Base-by-base conservation (phyloP, 176 grass and related monocot species). In the Poa pratensis region DNA sequence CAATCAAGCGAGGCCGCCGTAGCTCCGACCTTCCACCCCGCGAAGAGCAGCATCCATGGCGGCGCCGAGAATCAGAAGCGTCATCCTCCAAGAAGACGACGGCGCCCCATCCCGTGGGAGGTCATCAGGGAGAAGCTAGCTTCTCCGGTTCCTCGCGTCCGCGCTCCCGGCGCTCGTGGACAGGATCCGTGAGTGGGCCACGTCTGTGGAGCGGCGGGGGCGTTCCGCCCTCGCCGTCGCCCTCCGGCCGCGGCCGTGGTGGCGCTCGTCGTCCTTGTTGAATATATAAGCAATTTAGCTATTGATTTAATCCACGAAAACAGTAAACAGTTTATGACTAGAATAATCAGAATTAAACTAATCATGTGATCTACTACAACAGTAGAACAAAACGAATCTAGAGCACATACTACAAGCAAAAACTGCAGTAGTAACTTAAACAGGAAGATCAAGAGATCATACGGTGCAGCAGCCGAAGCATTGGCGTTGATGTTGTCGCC, bases 101-200 rank as follows among this genome's bases (percentile, higher is more conserved):
- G 35, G 3, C 16, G 11, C 6, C 45, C 14, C 9, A 26, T 70
- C 24, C 75, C 63, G 11, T 85, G 74, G 75, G 63, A 43, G 18
- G 35, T 32, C 35, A 7, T 52, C 32, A 27, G 10, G 24, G 19
- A 19, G 51, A 70, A 5, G 75, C 52, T 86, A 80, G 76, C 76
- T 86, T 13, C 42, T 86, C 65, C 51, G 64, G 18, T 70, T 48
- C 84, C 58, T 84, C 5, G 24, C 27, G 11, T 51, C 82, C 43
- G 58, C 57, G 19, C 66, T 79, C 23, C 50, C 26, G 18, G 12
- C 62, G 22, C 73, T 85, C n/a, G 48, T 20, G 10, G 37, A 35
- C 4, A 23, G 18, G 49, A 53, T 85, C 18, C 26, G 20, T 37
- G 39, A 72, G 63, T 46, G 18, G 39, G 84, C 63, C 7, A 30